phyloP scores from a whole-genome alignment of 495 filamentous ascomycete genomes.

The Rusavskia elegans region DNA sequence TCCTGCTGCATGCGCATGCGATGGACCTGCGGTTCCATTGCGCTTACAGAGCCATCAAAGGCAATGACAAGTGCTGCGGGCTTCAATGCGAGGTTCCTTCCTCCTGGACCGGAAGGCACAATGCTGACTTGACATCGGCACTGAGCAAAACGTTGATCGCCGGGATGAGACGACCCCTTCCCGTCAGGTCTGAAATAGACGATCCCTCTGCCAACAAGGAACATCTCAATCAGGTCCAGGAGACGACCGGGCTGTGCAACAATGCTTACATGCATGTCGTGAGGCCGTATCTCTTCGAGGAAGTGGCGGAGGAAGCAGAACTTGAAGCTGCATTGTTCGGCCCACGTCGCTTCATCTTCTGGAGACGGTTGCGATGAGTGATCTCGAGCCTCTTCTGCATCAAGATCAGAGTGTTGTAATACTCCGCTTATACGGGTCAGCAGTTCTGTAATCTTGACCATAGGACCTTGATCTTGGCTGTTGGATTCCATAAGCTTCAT shows the following conservation, averaged over 20 bases:
- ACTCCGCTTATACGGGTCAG: no score
- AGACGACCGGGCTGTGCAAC: slow-evolving; percentile 26
- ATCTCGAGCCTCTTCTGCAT: slow-evolving; percentile 23
- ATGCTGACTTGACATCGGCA: slow-evolving; percentile 30
- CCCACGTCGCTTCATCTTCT: slow-evolving; percentile 34
- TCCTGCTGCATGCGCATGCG: slow-evolving; percentile 27
- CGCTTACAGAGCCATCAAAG: slow-evolving; percentile 32
- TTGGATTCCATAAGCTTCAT: slow-evolving; percentile 5
- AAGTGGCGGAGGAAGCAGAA: slow-evolving; percentile 40
- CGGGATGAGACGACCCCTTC: slow-evolving; percentile 18
- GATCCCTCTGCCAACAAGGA: slow-evolving; percentile 32
- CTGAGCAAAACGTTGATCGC: slow-evolving; percentile 15
- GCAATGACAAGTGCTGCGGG: slow-evolving; percentile 35
- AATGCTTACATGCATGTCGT: slow-evolving; percentile 31
- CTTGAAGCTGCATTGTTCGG: slow-evolving; percentile 39
- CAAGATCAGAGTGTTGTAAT: slow-evolving; percentile 34
- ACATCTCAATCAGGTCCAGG: slow-evolving; percentile 34
- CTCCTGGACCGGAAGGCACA: slow-evolving; percentile 25
- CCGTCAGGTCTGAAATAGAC: slow-evolving; percentile 25
- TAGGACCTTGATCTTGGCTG: no score
- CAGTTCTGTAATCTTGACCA: no score
- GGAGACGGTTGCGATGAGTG: slow-evolving; percentile 20
- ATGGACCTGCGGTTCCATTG: slow-evolving; percentile 23
- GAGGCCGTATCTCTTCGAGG: slow-evolving; percentile 23
- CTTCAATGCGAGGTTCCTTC: slow-evolving; percentile 22